phyloP scores from a whole-genome alignment of 2,329 filamentous ascomycete species.

The Huntiella abstrusa region DNA sequence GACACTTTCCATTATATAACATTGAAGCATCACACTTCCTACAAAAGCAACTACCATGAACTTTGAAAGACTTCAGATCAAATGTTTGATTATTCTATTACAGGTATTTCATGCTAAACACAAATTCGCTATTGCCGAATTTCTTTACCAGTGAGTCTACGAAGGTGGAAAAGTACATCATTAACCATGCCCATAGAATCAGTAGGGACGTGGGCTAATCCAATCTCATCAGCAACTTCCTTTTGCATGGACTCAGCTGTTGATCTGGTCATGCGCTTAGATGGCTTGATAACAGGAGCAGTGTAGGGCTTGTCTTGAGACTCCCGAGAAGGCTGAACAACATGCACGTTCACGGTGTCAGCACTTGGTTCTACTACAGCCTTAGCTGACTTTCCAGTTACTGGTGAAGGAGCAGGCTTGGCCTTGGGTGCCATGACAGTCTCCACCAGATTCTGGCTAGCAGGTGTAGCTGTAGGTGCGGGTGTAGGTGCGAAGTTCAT shows the following conservation, averaged over 20 bases:
- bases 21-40: too few species aligned
- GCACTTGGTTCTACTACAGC: neutral
- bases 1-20: too few species aligned
- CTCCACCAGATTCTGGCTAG: neutral
- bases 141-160: neutral
- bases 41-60: too few species aligned
- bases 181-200: constrained; percentile 32
- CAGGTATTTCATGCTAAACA: too few species aligned
- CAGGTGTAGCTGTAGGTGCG: constrained; percentile 18
- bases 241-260: neutral
- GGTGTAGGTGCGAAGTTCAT: constrained; percentile 13
- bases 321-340: constrained; percentile 7
- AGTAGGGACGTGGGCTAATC: constrained; percentile 24
- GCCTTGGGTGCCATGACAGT: neutral
- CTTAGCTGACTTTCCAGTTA: neutral
- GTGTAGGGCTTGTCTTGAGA: neutral
- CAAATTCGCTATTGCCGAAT: too few species aligned
- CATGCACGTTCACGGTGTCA: neutral
- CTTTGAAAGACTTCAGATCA: too few species aligned
- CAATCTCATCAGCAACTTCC: constrained; percentile 14
- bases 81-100: too few species aligned
- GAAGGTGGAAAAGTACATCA: constrained; percentile 25
- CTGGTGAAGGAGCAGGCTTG: constrained; percentile 4
- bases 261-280: neutral
- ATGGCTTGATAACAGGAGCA: neutral